Evolutionary conservation across 2,329 filamentous ascomycete species (phyloP), one percentile per base, ranked within the genome.

Genomic region (Remersonia thermophila): DNA sequence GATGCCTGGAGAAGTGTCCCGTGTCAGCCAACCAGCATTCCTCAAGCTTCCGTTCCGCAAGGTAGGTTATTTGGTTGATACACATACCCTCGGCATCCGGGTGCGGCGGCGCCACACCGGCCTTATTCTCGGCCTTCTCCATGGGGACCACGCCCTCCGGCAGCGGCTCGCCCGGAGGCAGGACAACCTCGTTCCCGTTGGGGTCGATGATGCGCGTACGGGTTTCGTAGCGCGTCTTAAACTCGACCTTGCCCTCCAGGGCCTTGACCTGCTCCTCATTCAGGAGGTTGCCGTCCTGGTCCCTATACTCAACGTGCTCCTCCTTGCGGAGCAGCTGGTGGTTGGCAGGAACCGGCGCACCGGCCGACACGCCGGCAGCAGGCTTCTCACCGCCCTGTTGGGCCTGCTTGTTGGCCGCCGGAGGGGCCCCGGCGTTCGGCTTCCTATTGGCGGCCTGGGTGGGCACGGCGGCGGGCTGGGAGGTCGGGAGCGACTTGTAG

Each of bases 171-270:
- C 59, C 66, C 16, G 58, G 55, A 11, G 63, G 61, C 25, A 57
- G 49, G 9, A 57, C 55, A n/a, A 94, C 60, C 53, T 93, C 83
- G 47, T 87, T 85, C 41, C 87, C 91, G 30, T 76, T 58, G 35
- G 73, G 73, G 57, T 94, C 85, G 28, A 94, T 68, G 38, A 96
- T 61, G 39, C 84, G 79, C 7, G 86, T 95, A 46, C 83, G 74
- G n/a, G 89, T 95, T 67, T 96, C 89, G 56, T 95, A 95, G 47
- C 80, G 81, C 10, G 91, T 96, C 63, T 93, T 79, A 63, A 98
- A 95, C 51, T 85, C 84, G 41, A 96, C 87, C 60, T 94, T 93
- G 51, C 89, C 91, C 57, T 89, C 74, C 23, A 98, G 73, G 14
- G 73, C 74, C 51, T 81, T 75, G 40, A 98, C 86, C 55, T 94